Evolutionary conservation across 106 monocot genomes (phyloP).

Genomic region (Dioscorea dumetorum): DNA sequence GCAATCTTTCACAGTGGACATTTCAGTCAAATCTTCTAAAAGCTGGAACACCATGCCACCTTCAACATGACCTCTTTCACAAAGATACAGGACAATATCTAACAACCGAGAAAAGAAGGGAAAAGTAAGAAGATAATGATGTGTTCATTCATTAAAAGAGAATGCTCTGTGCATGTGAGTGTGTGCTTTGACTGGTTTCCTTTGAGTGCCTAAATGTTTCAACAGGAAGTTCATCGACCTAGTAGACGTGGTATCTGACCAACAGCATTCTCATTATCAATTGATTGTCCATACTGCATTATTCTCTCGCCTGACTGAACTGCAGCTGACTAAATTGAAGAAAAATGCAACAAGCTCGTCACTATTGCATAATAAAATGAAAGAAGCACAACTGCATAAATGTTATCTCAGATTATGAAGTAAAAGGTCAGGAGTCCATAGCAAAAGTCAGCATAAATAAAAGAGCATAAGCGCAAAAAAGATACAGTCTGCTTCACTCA

Average conservation of each 20-base stretch:
- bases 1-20: conserved; percentile 99
- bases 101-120: background rate
- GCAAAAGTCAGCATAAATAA: too few species aligned
- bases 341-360: background rate
- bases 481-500: too few species aligned
- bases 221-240: conserved; percentile 31
- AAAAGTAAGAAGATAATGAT: too few species aligned
- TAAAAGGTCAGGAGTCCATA: too few species aligned
- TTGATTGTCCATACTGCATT: conserved; percentile 69
- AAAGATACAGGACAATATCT: conserved; percentile 93
- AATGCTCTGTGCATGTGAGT: too few species aligned
- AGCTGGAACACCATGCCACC: conserved; percentile 99
- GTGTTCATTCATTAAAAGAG: too few species aligned
- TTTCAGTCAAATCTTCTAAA: conserved; percentile 96
- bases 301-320: conserved; percentile 70
- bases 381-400: too few species aligned
- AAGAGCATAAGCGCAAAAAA: too few species aligned
- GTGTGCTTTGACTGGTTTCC: too few species aligned
- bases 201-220: background rate
- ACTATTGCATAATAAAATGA: background rate
- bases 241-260: conserved; percentile 84
- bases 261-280: conserved; percentile 39
- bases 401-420: too few species aligned
- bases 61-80: conserved; percentile 94
- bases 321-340: conserved; percentile 59